Conservation (phyloP, 148 eudicot genomes). For the Cornus kousa region DNA sequence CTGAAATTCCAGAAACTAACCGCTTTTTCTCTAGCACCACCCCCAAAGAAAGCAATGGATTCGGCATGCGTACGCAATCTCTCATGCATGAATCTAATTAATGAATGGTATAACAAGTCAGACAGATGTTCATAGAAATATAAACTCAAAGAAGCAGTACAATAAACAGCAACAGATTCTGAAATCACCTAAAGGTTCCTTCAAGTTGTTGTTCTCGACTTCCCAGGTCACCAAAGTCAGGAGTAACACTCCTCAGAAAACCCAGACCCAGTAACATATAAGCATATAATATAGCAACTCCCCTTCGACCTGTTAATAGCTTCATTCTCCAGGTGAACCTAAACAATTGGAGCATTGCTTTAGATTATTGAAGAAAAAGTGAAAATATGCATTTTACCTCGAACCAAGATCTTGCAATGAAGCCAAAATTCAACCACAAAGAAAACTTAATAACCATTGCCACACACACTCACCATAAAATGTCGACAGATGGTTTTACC, state of each 20-base stretch:
- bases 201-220: slow-evolving; percentile 88
- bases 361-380: slow-evolving; percentile 15
- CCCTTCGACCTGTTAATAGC: slow-evolving; percentile 83
- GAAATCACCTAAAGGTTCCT: slow-evolving; percentile 85
- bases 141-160: slow-evolving; percentile 8
- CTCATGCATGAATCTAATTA: slow-evolving; percentile 86
- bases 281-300: slow-evolving; percentile 82
- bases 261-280: slow-evolving; percentile 97
- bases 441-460: neutral
- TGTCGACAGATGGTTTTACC: slow-evolving; percentile 98
- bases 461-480: slow-evolving; percentile 63
- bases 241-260: slow-evolving; percentile 82
- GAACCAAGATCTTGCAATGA: neutral
- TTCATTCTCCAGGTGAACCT: slow-evolving; percentile 99
- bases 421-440: neutral
- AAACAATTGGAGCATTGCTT: slow-evolving; percentile 14
- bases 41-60: slow-evolving; percentile 97
- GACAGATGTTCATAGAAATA: neutral
- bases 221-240: slow-evolving; percentile 89
- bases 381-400: neutral
- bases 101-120: slow-evolving; percentile 15
- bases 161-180: neutral
- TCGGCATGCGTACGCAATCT: slow-evolving; percentile 98
- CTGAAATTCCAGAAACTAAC: slow-evolving; percentile 33
- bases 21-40: slow-evolving; percentile 91